These are phyloP conservation scores for Trichophyton benhamiae DNA, from an alignment of 2,329 filamentous ascomycete species.

Conservation along the genomic window DNA sequence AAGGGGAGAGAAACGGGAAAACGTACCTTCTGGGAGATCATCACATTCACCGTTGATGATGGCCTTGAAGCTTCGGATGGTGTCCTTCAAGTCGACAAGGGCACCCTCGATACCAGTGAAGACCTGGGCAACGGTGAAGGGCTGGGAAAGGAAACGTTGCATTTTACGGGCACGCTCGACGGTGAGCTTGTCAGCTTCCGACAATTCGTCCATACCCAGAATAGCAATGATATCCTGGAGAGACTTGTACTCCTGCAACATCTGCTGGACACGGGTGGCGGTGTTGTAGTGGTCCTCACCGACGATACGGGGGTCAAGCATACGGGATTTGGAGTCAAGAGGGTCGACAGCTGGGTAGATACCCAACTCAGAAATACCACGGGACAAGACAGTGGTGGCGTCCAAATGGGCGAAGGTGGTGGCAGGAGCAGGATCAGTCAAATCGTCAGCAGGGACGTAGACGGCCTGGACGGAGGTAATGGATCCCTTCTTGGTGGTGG, in stretches of 20 bases:
- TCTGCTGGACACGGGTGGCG: conserved; percentile 93
- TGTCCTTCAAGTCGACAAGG: conserved; percentile 98
- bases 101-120: conserved; percentile 78
- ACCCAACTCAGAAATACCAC: conserved; percentile 99
- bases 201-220: conserved; percentile 99
- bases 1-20: neutral
- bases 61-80: conserved; percentile 92
- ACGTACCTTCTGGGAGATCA: conserved; percentile 76
- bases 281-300: conserved; percentile 96
- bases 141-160: conserved; percentile 99
- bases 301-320: conserved; percentile 97
- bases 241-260: conserved; percentile 99
- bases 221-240: conserved; percentile 99
- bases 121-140: conserved; percentile 76
- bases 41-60: conserved; percentile 94
- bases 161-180: conserved; percentile 99
- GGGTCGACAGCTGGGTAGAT: conserved; percentile 99
- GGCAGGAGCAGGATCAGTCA: conserved; percentile 98
- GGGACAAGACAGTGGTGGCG: conserved; percentile 99
- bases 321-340: conserved; percentile 98
- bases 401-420: conserved; percentile 99
- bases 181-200: conserved; percentile 97
- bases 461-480: conserved; percentile 99
- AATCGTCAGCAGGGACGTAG: conserved; percentile 99
- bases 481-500: conserved; percentile 97